phyloP scores from a whole-genome alignment of 306 rosid genomes.

The Pyrus pyrifolia region DNA sequence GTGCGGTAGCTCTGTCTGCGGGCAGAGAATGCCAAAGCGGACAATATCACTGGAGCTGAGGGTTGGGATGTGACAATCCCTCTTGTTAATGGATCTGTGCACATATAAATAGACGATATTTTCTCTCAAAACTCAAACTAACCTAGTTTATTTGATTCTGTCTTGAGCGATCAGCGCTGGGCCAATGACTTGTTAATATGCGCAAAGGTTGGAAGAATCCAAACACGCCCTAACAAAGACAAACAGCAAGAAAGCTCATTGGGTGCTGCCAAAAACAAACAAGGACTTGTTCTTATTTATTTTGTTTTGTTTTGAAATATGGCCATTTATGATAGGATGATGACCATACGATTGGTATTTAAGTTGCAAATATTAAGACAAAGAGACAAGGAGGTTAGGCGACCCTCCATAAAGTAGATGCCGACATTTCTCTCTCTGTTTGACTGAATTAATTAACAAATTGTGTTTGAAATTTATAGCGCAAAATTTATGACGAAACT shows the following conservation, averaged over 20 bases:
- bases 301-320: constrained; percentile 37
- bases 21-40: too few species aligned
- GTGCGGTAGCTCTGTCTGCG: too few species aligned
- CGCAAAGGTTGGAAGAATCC: constrained; percentile 38
- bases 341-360: constrained; percentile 48
- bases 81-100: too few species aligned
- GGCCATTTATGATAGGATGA: not conserved
- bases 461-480: too few species aligned
- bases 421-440: constrained; percentile 33
- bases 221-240: constrained; percentile 64
- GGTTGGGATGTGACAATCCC: too few species aligned
- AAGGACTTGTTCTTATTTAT: not conserved
- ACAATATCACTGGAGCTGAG: too few species aligned
- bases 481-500: too few species aligned
- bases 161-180: constrained; percentile 44
- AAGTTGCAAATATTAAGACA: constrained; percentile 47
- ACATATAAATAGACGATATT: too few species aligned
- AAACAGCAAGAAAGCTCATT: constrained; percentile 40
- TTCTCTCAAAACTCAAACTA: too few species aligned
- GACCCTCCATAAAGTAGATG: constrained; percentile 38
- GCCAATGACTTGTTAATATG: constrained; percentile 32
- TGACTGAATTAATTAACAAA: too few species aligned
- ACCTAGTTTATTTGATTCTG: constrained; percentile 29
- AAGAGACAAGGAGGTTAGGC: constrained; percentile 37
- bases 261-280: constrained; percentile 29